Conservation (phyloP, 495 filamentous ascomycete genomes). For the Lasiosphaeria ovina region DNA sequence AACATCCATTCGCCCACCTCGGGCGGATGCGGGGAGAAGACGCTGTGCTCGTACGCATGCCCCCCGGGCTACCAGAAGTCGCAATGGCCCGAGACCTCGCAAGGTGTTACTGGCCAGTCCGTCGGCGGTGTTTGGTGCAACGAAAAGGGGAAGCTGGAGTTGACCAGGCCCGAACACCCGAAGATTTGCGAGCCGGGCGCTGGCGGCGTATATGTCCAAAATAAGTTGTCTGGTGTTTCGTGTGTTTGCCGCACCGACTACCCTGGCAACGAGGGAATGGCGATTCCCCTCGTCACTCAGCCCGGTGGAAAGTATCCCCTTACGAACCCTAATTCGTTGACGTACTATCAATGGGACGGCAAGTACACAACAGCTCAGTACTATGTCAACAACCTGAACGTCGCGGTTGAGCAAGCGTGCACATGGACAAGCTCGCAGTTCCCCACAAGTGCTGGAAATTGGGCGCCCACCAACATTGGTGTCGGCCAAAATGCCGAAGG, state of each 20-base stretch:
- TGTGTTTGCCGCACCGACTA: slow-evolving; percentile 95
- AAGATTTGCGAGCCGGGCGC: slow-evolving; percentile 76
- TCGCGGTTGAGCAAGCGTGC: slow-evolving; percentile 68
- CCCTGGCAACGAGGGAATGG: slow-evolving; percentile 83
- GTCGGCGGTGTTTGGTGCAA: slow-evolving; percentile 87
- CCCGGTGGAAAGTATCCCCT: slow-evolving; percentile 58
- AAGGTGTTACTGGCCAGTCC: slow-evolving; percentile 82
- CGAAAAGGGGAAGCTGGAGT: slow-evolving; percentile 66
- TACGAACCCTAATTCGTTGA: slow-evolving; percentile 66
- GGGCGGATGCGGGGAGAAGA: slow-evolving; percentile 58
- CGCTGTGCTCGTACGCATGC: slow-evolving; percentile 92
- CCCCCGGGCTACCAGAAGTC: slow-evolving; percentile 88
- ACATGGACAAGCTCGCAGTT: slow-evolving; percentile 62
- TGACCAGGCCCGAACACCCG: slow-evolving; percentile 63
- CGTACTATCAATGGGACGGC: slow-evolving; percentile 76
- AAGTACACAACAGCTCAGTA: slow-evolving; percentile 86
- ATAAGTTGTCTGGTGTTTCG: slow-evolving; percentile 62
- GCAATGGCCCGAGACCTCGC: slow-evolving; percentile 74
- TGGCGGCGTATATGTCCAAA: slow-evolving; percentile 67
- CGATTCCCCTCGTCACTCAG: slow-evolving; percentile 64
- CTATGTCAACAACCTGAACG: slow-evolving; percentile 85
- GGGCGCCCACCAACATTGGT: slow-evolving; percentile 84
- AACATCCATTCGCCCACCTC: slow-evolving; percentile 63
- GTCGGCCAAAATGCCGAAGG: slow-evolving; percentile 63
- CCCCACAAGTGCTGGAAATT: slow-evolving; percentile 68